Evolutionary conservation across 2,329 filamentous ascomycete species (phyloP).

Genomic region (Rhynchosporium graminicola): DNA sequence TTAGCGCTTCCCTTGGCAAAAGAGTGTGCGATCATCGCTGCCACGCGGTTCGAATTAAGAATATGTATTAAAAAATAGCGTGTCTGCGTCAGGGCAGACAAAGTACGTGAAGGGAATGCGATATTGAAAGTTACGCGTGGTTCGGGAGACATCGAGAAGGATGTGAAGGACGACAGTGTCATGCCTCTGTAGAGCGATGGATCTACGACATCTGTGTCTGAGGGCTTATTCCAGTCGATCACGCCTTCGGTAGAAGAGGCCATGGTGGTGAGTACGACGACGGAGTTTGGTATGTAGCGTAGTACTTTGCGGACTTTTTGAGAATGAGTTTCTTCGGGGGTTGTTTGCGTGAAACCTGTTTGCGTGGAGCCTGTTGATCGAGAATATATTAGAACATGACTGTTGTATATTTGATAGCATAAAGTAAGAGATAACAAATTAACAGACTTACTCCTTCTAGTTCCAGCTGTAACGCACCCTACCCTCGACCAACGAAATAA

Average conservation of each 20-base stretch:
- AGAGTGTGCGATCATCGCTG: constrained; percentile 30
- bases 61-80: constrained; percentile 36
- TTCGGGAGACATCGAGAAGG: constrained; percentile 35
- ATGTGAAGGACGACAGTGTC: constrained; percentile 41
- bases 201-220: neutral
- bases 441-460: constrained; percentile 1
- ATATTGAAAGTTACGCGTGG: constrained; percentile 42
- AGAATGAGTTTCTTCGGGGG: constrained; percentile 22
- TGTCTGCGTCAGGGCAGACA: constrained; percentile 29
- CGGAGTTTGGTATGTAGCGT: constrained; percentile 36
- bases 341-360: neutral
- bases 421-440: no score
- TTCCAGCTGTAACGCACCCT: constrained; percentile 12
- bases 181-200: constrained; percentile 31
- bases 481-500: constrained; percentile 31
- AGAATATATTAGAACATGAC: neutral
- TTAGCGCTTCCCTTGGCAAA: constrained; percentile 29
- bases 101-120: constrained; percentile 36
- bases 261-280: constrained; percentile 37
- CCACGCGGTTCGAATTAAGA: constrained; percentile 25
- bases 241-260: neutral
- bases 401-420: neutral
- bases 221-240: neutral
- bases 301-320: constrained; percentile 35
- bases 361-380: no score